These are phyloP conservation scores for Crithidia brevicula DNA, from an alignment of 208 protist species.

Conservation along the genomic window DNA sequence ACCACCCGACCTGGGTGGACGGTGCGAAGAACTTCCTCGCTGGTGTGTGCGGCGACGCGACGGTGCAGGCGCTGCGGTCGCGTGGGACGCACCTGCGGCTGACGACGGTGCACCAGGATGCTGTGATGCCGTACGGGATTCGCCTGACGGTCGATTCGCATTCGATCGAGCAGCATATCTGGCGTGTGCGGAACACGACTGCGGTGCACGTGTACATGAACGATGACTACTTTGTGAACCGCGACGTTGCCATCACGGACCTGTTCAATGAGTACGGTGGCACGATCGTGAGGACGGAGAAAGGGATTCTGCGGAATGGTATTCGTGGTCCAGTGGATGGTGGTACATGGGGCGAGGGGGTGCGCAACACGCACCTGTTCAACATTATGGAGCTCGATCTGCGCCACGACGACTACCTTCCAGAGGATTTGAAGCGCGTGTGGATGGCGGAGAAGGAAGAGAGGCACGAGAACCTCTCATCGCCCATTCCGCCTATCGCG, in stretches of 20 bases:
- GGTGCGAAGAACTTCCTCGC: conserved; percentile 41
- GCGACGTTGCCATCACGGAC: conserved; percentile 38
- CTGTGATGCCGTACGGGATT: conserved; percentile 39
- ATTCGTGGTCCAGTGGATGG: background rate
- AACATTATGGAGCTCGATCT: conserved; percentile 42
- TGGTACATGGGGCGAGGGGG: conserved; percentile 33
- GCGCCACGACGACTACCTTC: conserved; percentile 29
- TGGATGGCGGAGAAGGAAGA: conserved; percentile 1
- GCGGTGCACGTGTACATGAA: conserved; percentile 54
- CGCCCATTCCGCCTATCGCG: background rate
- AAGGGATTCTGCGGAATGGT: background rate
- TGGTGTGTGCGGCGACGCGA: conserved; percentile 13
- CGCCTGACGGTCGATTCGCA: conserved; percentile 51
- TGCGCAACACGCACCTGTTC: conserved; percentile 42
- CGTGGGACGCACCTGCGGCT: conserved; percentile 40
- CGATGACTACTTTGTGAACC: conserved; percentile 68
- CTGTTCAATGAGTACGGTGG: conserved; percentile 51
- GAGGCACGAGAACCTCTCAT: background rate
- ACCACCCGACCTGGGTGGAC: conserved; percentile 86
- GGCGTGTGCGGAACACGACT: conserved; percentile 42
- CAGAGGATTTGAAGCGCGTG: conserved; percentile 7
- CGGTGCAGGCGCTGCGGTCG: conserved; percentile 4
- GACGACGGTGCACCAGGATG: conserved; percentile 56
- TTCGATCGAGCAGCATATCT: conserved; percentile 51
- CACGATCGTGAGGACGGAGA: conserved; percentile 41